Evolutionary conservation across 129 eudicot genomes (phyloP), one percentile per base, ranked within the genome.

Genomic region (Gnaphalium uliginosum): DNA sequence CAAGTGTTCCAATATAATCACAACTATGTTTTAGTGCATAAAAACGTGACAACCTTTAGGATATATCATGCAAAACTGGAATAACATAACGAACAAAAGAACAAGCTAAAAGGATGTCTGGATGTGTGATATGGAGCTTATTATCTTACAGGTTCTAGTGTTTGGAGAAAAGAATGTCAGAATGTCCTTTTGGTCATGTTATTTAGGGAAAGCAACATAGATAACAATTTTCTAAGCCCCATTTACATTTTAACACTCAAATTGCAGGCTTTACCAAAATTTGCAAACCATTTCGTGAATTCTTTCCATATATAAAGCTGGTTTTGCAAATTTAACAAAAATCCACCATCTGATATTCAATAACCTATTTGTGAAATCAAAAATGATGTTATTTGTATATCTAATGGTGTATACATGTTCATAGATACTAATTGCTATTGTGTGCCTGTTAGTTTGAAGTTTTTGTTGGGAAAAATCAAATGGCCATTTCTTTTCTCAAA

Each of bases 1-100:
- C 35, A 67, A 24, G 14, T 4, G 72, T 71, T 73, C 41, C 69
- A 78, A 73, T 51, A 37, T 66, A 35, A 66, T 33, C 18, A 66
- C 2, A 62, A 14, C 19, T 3, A 64, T 32, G 13, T 64, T 64
- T 64, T 3, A 64, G 69, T 6, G 22, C 11, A 64, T 30, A 1
- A 25, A n/a, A 24, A 63, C 4, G 0, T 64, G 19, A 29, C 30
- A 1, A 26, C n/a, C 7, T 13, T 11, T 26, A 26, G 39, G 37
- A 61, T 13, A 62, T 6, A 29, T 62, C 68, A 15, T 25, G 23
- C 23, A n/a, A 53, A 53, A n/a, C 61, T 56, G 61, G 4, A 56
- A 17, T 7, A 56, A 56, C 59, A 53, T 56, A 56, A 13, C 13
- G 53, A 46, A 6, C 53, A 46, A 46, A 46, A 46, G 53, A 14